Percentiles rank a stretch among this genome's conserved stretches.
These are phyloP conservation scores for Cinnamomum chago DNA, from an alignment of 164 flowering plant species.

Conservation along the genomic window DNA sequence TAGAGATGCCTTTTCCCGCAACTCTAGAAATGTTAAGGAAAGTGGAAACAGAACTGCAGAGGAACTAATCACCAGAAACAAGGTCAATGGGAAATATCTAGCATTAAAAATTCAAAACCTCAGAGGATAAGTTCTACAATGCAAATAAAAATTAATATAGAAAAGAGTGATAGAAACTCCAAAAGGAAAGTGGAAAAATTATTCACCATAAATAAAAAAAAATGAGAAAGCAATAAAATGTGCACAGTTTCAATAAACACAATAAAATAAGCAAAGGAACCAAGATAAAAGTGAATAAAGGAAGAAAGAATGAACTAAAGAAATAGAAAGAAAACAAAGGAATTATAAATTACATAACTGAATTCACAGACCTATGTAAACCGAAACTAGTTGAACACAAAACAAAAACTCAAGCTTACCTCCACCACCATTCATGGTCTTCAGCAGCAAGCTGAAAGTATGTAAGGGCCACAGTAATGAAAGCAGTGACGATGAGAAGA, in stretches of 20 bases:
- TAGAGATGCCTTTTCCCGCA: too few relatives aligned
- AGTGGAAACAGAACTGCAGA: too few relatives aligned
- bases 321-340: neutral
- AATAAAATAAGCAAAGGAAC: neutral
- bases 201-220: neutral
- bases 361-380: neutral
- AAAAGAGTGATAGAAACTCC: neutral
- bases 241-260: neutral
- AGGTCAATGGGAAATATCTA: too few relatives aligned
- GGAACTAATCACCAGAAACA: neutral
- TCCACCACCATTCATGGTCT: slow-evolving; percentile 52
- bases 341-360: neutral
- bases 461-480: slow-evolving; percentile 41
- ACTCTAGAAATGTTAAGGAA: too few relatives aligned
- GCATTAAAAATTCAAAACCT: too few relatives aligned
- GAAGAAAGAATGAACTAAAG: neutral
- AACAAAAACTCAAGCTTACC: slow-evolving; percentile 16
- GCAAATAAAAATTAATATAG: too few relatives aligned
- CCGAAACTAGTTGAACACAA: neutral
- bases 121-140: too few relatives aligned
- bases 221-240: neutral
- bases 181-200: neutral
- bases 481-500: slow-evolving; percentile 40
- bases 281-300: neutral
- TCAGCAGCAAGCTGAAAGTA: slow-evolving; percentile 47